phyloP scores from a whole-genome alignment of 2,329 filamentous ascomycete genomes.

The Paraphaeosphaeria minitans region DNA sequence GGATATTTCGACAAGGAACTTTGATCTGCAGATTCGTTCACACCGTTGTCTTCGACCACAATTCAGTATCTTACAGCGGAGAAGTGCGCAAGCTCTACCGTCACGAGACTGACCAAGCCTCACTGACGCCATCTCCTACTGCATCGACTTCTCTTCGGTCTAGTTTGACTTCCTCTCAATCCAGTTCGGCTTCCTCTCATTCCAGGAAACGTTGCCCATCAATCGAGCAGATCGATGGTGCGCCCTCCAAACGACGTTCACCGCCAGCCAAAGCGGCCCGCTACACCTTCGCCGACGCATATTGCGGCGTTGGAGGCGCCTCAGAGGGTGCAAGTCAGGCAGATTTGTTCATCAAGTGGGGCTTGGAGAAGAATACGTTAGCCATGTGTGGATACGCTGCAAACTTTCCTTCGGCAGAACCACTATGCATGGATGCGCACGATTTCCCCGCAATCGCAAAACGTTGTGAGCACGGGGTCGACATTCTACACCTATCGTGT shows the following conservation, averaged over 20 bases:
- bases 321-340: slow-evolving; percentile 28
- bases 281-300: slow-evolving; percentile 26
- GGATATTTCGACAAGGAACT: slow-evolving; percentile 16
- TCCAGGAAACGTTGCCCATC: not conserved
- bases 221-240: slow-evolving; percentile 6
- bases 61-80: slow-evolving; percentile 20
- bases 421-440: slow-evolving; percentile 19
- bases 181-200: too few species aligned
- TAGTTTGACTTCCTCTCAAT: too few species aligned
- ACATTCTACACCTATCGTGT: slow-evolving; percentile 23
- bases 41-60: slow-evolving; percentile 12
- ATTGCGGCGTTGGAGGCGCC: slow-evolving; percentile 26
- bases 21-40: slow-evolving; percentile 21
- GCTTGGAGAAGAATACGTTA: slow-evolving; percentile 20
- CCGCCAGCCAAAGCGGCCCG: slow-evolving; percentile 1
- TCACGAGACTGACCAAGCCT: slow-evolving; percentile 11
- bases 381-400: slow-evolving; percentile 20
- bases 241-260: not conserved
- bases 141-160: not conserved
- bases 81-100: slow-evolving; percentile 17
- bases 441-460: slow-evolving; percentile 17
- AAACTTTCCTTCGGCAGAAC: slow-evolving; percentile 17
- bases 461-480: slow-evolving; percentile 9
- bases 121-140: not conserved
- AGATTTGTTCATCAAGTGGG: slow-evolving; percentile 19